Evolutionary conservation across 371 early-diverging fungal species (phyloP).

Genomic region (Mortierella sp.): DNA sequence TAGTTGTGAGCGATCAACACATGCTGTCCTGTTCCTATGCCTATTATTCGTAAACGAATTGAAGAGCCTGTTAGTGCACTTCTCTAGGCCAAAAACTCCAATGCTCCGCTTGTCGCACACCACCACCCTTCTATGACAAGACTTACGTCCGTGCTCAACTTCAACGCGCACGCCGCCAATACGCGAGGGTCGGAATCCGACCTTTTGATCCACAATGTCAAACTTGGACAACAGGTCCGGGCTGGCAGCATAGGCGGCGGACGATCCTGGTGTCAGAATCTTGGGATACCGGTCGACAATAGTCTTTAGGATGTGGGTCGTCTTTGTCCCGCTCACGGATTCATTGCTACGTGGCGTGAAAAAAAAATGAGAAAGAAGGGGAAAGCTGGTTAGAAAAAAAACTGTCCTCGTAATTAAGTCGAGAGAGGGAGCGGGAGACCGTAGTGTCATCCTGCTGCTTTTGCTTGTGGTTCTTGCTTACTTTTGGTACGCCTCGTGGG

Average conservation of each 20-base stretch:
- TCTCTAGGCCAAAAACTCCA: neutral
- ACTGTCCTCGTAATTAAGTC: neutral
- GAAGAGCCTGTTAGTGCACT: neutral
- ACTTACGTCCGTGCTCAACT: conserved; percentile 68
- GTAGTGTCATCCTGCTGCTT: neutral
- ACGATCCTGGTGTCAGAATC: conserved; percentile 58
- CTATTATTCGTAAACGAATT: conserved; percentile 8
- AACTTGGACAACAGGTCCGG: conserved; percentile 50
- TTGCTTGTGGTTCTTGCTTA: conserved; percentile 50
- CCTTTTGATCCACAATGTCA: conserved; percentile 73
- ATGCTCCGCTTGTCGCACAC: neutral
- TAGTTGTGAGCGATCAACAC: conserved; percentile 79
- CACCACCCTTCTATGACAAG: neutral
- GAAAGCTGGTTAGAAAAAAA: neutral
- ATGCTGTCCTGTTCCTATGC: conserved; percentile 55
- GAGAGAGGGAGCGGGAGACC: neutral
- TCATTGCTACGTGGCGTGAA: conserved; percentile 38
- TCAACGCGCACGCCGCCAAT: conserved; percentile 80
- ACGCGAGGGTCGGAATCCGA: conserved; percentile 84
- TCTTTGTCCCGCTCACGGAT: conserved; percentile 38
- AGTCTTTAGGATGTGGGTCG: conserved; percentile 58
- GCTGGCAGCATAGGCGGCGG: conserved; percentile 60
- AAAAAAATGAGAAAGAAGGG: neutral
- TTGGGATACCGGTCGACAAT: conserved; percentile 71
- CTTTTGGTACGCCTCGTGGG: conserved; percentile 73